A percentile compares a stretch with the other conserved stretches of the same genome.
These are phyloP conservation scores for Chimonanthus salicifolius DNA, from an alignment of 164 flowering plant genomes.

Conservation along the genomic window DNA sequence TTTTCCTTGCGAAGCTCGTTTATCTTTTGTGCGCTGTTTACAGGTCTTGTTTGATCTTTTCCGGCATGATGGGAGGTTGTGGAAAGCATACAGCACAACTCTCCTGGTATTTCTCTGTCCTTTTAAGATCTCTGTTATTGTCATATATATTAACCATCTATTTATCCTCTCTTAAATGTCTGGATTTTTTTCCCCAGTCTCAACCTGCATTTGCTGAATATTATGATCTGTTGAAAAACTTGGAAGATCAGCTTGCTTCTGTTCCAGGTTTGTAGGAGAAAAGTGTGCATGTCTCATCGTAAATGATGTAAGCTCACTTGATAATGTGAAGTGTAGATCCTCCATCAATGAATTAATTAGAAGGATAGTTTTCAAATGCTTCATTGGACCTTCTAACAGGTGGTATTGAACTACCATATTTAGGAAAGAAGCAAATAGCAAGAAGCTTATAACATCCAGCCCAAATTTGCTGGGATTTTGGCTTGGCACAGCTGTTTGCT, in stretches of 20 bases:
- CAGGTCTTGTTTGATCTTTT: slow-evolving; percentile 94
- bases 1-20: background rate
- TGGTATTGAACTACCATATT: too few relatives aligned
- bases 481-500: background rate
- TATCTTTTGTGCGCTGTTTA: background rate
- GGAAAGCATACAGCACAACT: slow-evolving; percentile 81
- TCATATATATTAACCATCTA: background rate
- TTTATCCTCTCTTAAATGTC: slow-evolving; percentile 1
- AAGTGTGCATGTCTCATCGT: background rate
- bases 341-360: background rate
- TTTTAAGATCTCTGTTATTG: background rate
- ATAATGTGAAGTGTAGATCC: background rate
- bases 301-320: background rate
- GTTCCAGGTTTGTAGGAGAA: slow-evolving; percentile 19
- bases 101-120: slow-evolving; percentile 53
- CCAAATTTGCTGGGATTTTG: background rate
- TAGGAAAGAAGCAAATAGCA: background rate
- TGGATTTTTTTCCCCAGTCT: slow-evolving; percentile 35
- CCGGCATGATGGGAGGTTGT: slow-evolving; percentile 69
- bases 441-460: background rate
- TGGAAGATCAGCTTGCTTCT: slow-evolving; percentile 72
- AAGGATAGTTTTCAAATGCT: background rate
- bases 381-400: background rate
- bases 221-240: slow-evolving; percentile 59
- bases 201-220: slow-evolving; percentile 69